Evolutionary conservation across 805 yeast genomes (phyloP), one percentile per base, ranked within the genome.

Genomic region (Candida nanaspora): DNA sequence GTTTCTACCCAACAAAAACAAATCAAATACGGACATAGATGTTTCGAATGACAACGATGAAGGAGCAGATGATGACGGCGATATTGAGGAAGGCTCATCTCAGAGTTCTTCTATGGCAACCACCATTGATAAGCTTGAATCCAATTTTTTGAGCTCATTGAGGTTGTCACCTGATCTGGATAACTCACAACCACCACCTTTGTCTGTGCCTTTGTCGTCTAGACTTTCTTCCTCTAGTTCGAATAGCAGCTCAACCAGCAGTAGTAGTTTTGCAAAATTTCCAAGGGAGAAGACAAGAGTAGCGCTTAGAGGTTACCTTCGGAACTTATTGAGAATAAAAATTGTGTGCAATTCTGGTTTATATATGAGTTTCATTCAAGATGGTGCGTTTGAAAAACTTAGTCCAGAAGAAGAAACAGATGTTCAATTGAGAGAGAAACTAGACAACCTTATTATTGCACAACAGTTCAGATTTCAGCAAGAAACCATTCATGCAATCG

Each of bases 251-350:
- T n/a, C n/a, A n/a, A n/a, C n/a, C n/a, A n/a, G n/a, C n/a, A n/a
- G n/a, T n/a, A n/a, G n/a, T n/a, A 20, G n/a, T 8, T 16, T 43
- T 16, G 43, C 45, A 7, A 58, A 55, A 29, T 65, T 85, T 25
- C 74, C 79, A 2, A 71, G 94, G 23, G 98, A 91, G 57, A 80
- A 78, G 47, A 72, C 86, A 49, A 67, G 98, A 33, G 69, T 87
- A 9, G 76, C 94, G 0, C 66, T 91, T 35, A 68, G 97, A 36
- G 85, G 87, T 0, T 91, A 85, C 52, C 53, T 91, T 37, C 65
- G 71, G 23, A 57, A 69, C 2, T 59, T 89, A 15, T 52, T 74
- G 9, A 63, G 70, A 27, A 72, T 76, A 34, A 69, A 76, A 6
- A 81, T 77, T 35, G 70, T 86, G 0, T 65, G 78, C 1, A 69